These are phyloP conservation scores for Hypomyces rosellus DNA, from an alignment of 2,329 filamentous ascomycete genomes.

Conservation along the genomic window DNA sequence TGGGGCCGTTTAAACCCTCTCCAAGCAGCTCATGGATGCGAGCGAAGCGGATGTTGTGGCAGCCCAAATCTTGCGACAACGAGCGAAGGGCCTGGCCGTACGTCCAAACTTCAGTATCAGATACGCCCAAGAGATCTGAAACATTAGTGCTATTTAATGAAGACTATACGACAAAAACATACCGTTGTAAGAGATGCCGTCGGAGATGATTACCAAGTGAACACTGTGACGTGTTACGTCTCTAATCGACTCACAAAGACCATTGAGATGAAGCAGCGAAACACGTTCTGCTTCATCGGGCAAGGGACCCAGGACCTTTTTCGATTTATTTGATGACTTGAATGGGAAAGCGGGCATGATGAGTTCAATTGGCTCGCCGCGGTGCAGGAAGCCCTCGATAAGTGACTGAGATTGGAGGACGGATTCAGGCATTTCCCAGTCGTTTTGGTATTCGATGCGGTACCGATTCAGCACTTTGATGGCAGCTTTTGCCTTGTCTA, in stretches of 20 bases:
- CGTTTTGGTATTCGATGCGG: slow-evolving; percentile 2
- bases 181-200: slow-evolving; percentile 22
- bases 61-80: slow-evolving; percentile 27
- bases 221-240: slow-evolving; percentile 34
- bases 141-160: slow-evolving; percentile 25
- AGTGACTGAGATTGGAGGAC: not conserved
- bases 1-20: slow-evolving; percentile 4
- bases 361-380: slow-evolving; percentile 6
- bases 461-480: not conserved
- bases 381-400: not conserved
- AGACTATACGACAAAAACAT: slow-evolving; percentile 12
- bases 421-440: slow-evolving; percentile 1
- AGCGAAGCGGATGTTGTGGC: slow-evolving; percentile 28
- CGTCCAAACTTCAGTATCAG: slow-evolving; percentile 34
- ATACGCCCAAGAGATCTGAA: slow-evolving; percentile 32
- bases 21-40: slow-evolving; percentile 31
- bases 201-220: slow-evolving; percentile 34
- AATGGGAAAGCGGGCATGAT: slow-evolving; percentile 16
- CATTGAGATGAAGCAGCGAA: slow-evolving; percentile 33
- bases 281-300: slow-evolving; percentile 38
- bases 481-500: not conserved
- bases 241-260: slow-evolving; percentile 31
- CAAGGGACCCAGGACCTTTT: slow-evolving; percentile 28
- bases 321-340: slow-evolving; percentile 18
- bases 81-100: slow-evolving; percentile 31